phyloP scores from a whole-genome alignment of 768 basidiomycete genomes.

The Pleurotus citrinopileatus region DNA sequence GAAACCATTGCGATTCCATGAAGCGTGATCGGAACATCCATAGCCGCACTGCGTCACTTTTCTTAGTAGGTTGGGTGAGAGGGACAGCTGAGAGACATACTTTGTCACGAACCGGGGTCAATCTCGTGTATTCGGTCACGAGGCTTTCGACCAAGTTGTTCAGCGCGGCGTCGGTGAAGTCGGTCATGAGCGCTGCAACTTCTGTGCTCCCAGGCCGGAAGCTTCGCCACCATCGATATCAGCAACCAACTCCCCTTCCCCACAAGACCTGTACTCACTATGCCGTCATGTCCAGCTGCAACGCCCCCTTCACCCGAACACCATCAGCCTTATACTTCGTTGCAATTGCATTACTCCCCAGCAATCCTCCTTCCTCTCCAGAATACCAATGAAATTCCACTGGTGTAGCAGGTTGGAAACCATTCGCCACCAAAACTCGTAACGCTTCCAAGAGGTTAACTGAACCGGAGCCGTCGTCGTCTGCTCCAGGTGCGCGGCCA shows the following conservation, averaged over 20 bases:
- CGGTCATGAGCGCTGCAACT: slow-evolving; percentile 36
- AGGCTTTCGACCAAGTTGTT: slow-evolving; percentile 43
- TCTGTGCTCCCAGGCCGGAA: slow-evolving; percentile 42
- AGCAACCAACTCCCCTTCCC: neutral
- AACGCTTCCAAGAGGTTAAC: slow-evolving; percentile 43
- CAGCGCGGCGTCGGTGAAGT: slow-evolving; percentile 36
- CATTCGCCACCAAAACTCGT: slow-evolving; percentile 33
- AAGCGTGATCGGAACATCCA: slow-evolving; percentile 32
- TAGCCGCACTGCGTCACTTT: slow-evolving; percentile 22
- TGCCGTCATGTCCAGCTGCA: slow-evolving; percentile 40
- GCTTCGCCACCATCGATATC: slow-evolving; percentile 24
- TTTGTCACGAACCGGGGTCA: slow-evolving; percentile 33
- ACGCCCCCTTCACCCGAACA: slow-evolving; percentile 48
- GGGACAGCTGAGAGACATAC: slow-evolving; percentile 22
- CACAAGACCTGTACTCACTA: slow-evolving; percentile 22
- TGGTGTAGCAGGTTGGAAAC: slow-evolving; percentile 35
- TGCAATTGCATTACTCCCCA: slow-evolving; percentile 54
- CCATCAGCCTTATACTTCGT: slow-evolving; percentile 43
- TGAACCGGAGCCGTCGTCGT: slow-evolving; percentile 46
- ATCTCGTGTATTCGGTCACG: slow-evolving; percentile 31
- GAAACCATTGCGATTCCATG: slow-evolving; percentile 40
- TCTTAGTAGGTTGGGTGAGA: neutral
- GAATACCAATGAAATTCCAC: slow-evolving; percentile 50
- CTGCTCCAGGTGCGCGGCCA: slow-evolving; percentile 46
- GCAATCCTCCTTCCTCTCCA: slow-evolving; percentile 41